Base-by-base conservation (phyloP, 495 filamentous ascomycete genomes). In the Jackrogersella minutella region DNA sequence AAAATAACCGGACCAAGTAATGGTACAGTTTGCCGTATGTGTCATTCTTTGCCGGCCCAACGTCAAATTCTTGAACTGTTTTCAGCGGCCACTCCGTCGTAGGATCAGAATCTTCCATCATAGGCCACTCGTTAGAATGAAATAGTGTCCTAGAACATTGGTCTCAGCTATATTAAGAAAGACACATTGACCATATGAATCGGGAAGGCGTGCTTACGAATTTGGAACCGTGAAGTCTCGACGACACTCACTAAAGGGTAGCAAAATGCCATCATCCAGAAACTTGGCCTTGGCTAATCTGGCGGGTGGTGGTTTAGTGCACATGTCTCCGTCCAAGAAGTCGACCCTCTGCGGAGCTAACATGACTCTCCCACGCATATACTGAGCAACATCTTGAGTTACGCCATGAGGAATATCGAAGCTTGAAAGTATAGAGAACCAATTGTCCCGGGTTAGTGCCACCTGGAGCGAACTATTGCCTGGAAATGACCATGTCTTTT, bases 161-260 rank as follows among this genome's bases (percentile, higher is more conserved):
- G 31, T 39, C 3, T 50, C 14, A 50, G 22, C 34, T 46, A 17
- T 26, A 44, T 19, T 13, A 10, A 13, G 19, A 22, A 41, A 50
- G n/a, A n/a, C 31, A 22, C 16, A n/a, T 26, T 28, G 13, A 33
- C 2, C 1, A 24, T 10, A 2, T 30, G 6, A 13, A 16, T 47
- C 8, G 3, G 19, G n/a, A 26, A 8, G 11, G 33, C 8, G 9
- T 6, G 43, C 77, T 43, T 22, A 77, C 77, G 74, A 73, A 37
- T 79, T 79, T 43, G 75, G 75, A 28, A 51, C 40, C 3, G 11
- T 28, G 39, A 76, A 79, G 0, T 64, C 69, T 8, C 55, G 31
- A 7, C 74, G 69, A 9, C 55, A 17, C 31, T 51, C 53, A 22
- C 77, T 68, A 31, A 79, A 79, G n/a, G 77, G 75, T 30, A 77